These are phyloP conservation scores for Ustilago esculenta DNA, from an alignment of 1,284 basidiomycete species.

Conservation along the genomic window DNA sequence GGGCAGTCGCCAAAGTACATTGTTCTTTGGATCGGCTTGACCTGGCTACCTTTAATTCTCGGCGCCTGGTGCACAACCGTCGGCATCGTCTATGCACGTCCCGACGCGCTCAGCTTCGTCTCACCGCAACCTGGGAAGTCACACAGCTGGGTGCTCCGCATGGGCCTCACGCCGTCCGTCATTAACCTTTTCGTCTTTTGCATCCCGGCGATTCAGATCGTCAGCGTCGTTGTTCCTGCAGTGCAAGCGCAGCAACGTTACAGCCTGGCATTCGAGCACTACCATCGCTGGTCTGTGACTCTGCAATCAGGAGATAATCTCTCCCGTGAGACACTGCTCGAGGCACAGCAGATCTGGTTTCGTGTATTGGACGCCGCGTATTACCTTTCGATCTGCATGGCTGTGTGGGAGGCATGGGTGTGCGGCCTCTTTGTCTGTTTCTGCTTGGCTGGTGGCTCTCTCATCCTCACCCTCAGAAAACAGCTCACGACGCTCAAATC, in stretches of 20 bases:
- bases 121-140: slow-evolving; percentile 34
- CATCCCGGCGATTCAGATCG: slow-evolving; percentile 22
- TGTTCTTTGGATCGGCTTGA: slow-evolving; percentile 30
- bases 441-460: slow-evolving; percentile 16
- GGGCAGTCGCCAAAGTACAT: slow-evolving; percentile 20
- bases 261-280: slow-evolving; percentile 15
- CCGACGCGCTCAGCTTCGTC: slow-evolving; percentile 29
- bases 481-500: slow-evolving; percentile 27
- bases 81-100: slow-evolving; percentile 32
- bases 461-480: slow-evolving; percentile 13
- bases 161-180: slow-evolving; percentile 28
- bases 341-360: slow-evolving; percentile 42
- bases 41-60: slow-evolving; percentile 35
- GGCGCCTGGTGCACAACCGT: slow-evolving; percentile 31
- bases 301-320: slow-evolving; percentile 7
- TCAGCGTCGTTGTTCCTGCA: slow-evolving; percentile 25
- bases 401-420: slow-evolving; percentile 29
- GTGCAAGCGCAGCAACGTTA: slow-evolving; percentile 16
- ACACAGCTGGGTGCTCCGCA: slow-evolving; percentile 12
- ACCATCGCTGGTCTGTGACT: slow-evolving; percentile 10
- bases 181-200: slow-evolving; percentile 25
- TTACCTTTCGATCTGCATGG: slow-evolving; percentile 29
- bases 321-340: slow-evolving; percentile 22
- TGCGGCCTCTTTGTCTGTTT: slow-evolving; percentile 19
- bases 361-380: slow-evolving; percentile 28